Conservation (phyloP, 768 basidiomycete species). For the Tricholoma hemisulphureum region DNA sequence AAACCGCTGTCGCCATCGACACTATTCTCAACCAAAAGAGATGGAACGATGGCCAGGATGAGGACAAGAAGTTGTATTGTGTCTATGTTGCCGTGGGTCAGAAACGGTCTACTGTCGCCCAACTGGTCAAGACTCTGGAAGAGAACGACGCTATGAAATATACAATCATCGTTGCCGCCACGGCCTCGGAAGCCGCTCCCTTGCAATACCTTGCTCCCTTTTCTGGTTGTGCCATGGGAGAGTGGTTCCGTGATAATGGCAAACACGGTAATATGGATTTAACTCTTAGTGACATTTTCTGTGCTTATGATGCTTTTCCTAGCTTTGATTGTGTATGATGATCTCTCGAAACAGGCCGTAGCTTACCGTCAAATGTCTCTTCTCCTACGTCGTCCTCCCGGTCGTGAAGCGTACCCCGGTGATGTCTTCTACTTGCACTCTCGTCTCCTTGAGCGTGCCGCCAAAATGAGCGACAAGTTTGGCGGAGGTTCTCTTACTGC, state of each 20-base stretch:
- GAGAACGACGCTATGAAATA: slow-evolving; percentile 99
- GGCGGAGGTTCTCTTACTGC: slow-evolving; percentile 99
- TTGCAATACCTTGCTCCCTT: slow-evolving; percentile 99
- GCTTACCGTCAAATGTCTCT: slow-evolving; percentile 99
- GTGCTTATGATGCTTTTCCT: slow-evolving; percentile 11
- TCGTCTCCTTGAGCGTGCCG: slow-evolving; percentile 98
- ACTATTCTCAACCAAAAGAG: slow-evolving; percentile 99
- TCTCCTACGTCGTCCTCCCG: slow-evolving; percentile 98
- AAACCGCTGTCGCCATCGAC: slow-evolving; percentile 99
- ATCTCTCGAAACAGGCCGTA: slow-evolving; percentile 99
- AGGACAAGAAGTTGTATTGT: slow-evolving; percentile 98
- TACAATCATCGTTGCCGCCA: slow-evolving; percentile 98
- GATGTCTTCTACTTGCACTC: slow-evolving; percentile 99
- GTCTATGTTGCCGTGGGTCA: slow-evolving; percentile 99
- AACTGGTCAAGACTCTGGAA: slow-evolving; percentile 98
- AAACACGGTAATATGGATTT: slow-evolving; percentile 79
- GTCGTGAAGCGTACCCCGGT: slow-evolving; percentile 99
- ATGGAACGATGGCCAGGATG: slow-evolving; percentile 98
- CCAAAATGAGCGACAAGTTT: slow-evolving; percentile 99
- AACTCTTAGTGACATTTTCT: background rate
- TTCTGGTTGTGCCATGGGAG: slow-evolving; percentile 99
- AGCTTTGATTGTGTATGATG: slow-evolving; percentile 99
- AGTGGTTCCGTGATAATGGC: slow-evolving; percentile 99
- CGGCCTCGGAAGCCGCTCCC: slow-evolving; percentile 98
- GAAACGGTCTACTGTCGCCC: slow-evolving; percentile 99